Base-by-base conservation (phyloP, 2,329 filamentous ascomycete species). In the Epichloe sibirici region DNA sequence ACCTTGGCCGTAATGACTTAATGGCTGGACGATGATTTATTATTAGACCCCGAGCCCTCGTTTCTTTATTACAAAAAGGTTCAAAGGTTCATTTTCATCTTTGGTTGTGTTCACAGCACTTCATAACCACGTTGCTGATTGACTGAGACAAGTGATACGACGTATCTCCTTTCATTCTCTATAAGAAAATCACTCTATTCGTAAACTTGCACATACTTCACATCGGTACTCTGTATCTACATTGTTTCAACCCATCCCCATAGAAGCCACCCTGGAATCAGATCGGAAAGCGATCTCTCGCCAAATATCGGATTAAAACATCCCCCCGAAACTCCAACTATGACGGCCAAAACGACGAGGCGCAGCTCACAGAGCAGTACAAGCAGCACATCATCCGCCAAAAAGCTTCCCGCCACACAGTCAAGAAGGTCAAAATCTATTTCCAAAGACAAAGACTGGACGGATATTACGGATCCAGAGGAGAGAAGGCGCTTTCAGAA, bases 401-500 rank as follows among this genome's bases (percentile, higher is more conserved):
- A 53, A 53, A 69, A 61, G 53, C 63, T 62, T 17, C 58, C 59
- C 51, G 57, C 61, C 6, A 60, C 62, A 0, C 57, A 59, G 4
- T 64, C 69, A 4, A 66, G 66, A 4, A 72, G 69, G 52, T 59
- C 64, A 48, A 76, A 71, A 56, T 64, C 71, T 5, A 69, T 61
- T 35, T 48, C 65, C 23, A 76, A 74, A 57, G 70, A 70, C 3
- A 76, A 85, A 57, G 80, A 88, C 68, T 90, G 86, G 86, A 74
- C 78, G 31, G 77, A 83, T 0, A 75, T 89, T 44, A 78, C 77
- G 6, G 84, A 89, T 59, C 83, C 83, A 0, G 81, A 82, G 55
- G 83, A 88, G 69, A 76, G 86, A 62, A 74, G 86, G 56, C 82
- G 84, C 55, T 85, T 89, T 49, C 86, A 90, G 65, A 90, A 90